Evolutionary conservation across 768 basidiomycete species (phyloP).

Genomic region (Kondoa subrosea): DNA sequence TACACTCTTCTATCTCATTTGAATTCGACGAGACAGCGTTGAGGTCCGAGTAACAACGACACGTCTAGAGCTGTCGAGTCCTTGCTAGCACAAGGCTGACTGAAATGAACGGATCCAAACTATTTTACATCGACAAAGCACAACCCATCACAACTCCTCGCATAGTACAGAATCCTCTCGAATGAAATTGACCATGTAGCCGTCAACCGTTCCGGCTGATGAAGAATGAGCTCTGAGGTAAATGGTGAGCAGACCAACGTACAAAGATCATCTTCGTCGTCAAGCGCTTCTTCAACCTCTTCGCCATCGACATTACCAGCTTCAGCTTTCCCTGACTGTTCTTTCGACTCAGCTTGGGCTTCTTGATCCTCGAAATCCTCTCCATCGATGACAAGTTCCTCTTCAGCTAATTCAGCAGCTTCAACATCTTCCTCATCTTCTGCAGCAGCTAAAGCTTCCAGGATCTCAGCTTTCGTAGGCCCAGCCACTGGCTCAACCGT

Average conservation of each 20-base stretch:
- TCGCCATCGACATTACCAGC: conserved; percentile 32
- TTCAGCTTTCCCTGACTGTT: conserved; percentile 36
- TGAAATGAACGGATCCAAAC: no score
- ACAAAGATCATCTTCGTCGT: neutral
- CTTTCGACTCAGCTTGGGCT: conserved; percentile 33
- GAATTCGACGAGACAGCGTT: neutral
- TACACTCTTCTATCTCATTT: neutral
- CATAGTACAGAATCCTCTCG: neutral
- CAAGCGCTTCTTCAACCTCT: conserved; percentile 29
- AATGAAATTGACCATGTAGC: conserved; percentile 52
- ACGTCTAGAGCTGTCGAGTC: neutral
- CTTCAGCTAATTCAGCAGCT: conserved; percentile 66
- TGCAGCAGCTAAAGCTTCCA: conserved; percentile 60
- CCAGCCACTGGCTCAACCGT: conserved; percentile 5
- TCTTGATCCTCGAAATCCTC: conserved; percentile 27
- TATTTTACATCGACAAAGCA: no score
- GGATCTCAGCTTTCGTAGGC: conserved; percentile 28
- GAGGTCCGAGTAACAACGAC: neutral
- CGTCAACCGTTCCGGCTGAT: conserved; percentile 49
- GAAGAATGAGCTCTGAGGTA: neutral
- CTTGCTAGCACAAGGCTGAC: neutral
- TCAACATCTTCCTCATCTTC: conserved; percentile 76
- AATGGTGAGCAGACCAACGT: neutral
- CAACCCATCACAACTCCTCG: conserved; percentile 1
- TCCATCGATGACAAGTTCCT: conserved; percentile 62